These are phyloP conservation scores for Bipolaris cookei DNA, from an alignment of 2,329 filamentous ascomycete species.

Conservation along the genomic window DNA sequence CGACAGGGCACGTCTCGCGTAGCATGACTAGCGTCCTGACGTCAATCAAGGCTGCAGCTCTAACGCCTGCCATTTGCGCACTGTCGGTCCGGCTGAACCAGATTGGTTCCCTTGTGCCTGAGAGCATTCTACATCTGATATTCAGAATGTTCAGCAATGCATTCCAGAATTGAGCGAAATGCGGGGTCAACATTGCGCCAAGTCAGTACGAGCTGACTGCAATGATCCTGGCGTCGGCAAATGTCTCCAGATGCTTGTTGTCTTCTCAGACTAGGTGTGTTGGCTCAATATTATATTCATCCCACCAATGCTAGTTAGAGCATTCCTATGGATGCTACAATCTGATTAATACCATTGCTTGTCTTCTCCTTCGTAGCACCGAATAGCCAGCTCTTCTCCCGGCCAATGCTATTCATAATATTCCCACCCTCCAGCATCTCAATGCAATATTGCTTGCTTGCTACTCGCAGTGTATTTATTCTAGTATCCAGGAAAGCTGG, in stretches of 20 bases:
- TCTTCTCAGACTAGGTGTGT: not conserved
- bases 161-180: not conserved
- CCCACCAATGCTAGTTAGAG: too few relatives aligned
- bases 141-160: not conserved
- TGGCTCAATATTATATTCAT: not conserved
- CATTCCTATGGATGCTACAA: too few relatives aligned
- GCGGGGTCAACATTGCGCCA: not conserved
- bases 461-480: not conserved
- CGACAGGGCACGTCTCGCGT: slow-evolving; percentile 16
- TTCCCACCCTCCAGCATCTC: too few relatives aligned
- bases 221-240: not conserved
- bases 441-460: too few relatives aligned
- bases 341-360: too few relatives aligned
- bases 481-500: not conserved
- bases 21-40: slow-evolving; percentile 13
- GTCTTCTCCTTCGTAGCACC: too few relatives aligned
- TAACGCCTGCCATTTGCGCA: not conserved
- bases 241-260: not conserved
- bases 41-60: slow-evolving; percentile 18
- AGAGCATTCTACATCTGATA: too few relatives aligned
- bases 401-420: too few relatives aligned
- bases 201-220: not conserved
- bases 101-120: not conserved
- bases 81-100: slow-evolving; percentile 7
- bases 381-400: too few relatives aligned